phyloP scores from a whole-genome alignment of 352 stramenopile species.

The Phytophthora capsici region DNA sequence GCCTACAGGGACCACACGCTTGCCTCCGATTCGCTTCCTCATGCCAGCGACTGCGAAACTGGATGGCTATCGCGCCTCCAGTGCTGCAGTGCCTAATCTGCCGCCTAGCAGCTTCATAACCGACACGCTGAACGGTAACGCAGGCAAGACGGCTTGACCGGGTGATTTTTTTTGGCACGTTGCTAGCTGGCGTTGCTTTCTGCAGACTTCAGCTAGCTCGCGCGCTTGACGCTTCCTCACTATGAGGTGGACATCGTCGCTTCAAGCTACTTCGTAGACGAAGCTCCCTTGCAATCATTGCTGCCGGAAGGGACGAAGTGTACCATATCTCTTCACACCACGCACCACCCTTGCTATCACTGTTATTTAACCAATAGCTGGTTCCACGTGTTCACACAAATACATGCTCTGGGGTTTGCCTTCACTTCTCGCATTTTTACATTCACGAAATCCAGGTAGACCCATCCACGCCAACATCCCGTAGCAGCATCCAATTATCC shows the following conservation, averaged over 20 bases:
- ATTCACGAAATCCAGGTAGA: not conserved
- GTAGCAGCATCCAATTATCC: too few species aligned
- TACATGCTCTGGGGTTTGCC: slow-evolving; percentile 35
- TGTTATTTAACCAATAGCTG: slow-evolving; percentile 49
- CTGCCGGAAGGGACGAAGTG: slow-evolving; percentile 35
- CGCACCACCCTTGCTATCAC: slow-evolving; percentile 26
- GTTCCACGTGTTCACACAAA: slow-evolving; percentile 35
- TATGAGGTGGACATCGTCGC: slow-evolving; percentile 12
- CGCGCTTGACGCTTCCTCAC: slow-evolving; percentile 14
- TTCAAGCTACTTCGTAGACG: slow-evolving; percentile 35
- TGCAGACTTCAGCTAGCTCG: slow-evolving; percentile 13
- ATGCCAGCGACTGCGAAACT: slow-evolving; percentile 62
- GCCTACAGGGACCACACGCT: slow-evolving; percentile 36
- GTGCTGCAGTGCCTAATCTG: slow-evolving; percentile 42
- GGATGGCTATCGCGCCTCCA: slow-evolving; percentile 62
- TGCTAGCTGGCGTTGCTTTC: slow-evolving; percentile 11
- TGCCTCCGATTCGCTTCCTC: slow-evolving; percentile 82
- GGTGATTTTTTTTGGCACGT: slow-evolving; percentile 26
- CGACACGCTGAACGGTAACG: slow-evolving; percentile 45
- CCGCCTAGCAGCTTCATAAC: slow-evolving; percentile 64
- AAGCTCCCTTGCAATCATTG: slow-evolving; percentile 17
- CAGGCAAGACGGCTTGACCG: slow-evolving; percentile 63
- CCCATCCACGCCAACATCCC: not conserved
- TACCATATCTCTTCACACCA: slow-evolving; percentile 40
- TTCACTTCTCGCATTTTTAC: slow-evolving; percentile 13